Conservation (phyloP, 2,329 filamentous ascomycete species). For the Penicillium sp. region DNA sequence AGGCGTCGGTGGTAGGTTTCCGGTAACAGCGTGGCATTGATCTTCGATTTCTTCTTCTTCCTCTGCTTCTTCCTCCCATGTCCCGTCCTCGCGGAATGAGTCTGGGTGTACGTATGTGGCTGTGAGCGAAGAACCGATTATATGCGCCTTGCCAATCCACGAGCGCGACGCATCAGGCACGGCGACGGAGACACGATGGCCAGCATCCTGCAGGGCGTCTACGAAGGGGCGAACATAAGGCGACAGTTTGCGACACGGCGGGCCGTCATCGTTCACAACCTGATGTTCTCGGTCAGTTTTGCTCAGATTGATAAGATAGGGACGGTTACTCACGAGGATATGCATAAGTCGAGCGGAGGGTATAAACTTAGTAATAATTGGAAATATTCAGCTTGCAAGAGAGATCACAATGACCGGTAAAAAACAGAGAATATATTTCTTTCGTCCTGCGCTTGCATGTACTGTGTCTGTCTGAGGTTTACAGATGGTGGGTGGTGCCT, state of each 20-base stretch:
- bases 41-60: neutral
- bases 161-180: conserved; percentile 83
- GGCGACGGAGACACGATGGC: conserved; percentile 80
- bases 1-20: conserved; percentile 3
- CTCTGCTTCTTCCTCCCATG: conserved; percentile 35
- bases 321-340: conserved; percentile 7
- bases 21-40: neutral
- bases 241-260: conserved; percentile 66
- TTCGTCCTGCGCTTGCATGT: neutral
- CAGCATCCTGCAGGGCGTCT: conserved; percentile 62
- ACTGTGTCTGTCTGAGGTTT: neutral
- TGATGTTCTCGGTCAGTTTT: conserved; percentile 16
- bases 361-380: no score
- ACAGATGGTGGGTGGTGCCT: neutral
- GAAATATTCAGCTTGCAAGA: neutral
- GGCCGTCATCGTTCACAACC: conserved; percentile 68
- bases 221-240: conserved; percentile 72
- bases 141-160: conserved; percentile 95
- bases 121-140: conserved; percentile 79
- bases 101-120: conserved; percentile 71
- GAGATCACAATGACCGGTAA: neutral
- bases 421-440: neutral
- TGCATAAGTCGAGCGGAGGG: conserved; percentile 4
- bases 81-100: conserved; percentile 53
- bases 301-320: neutral